phyloP scores from a whole-genome alignment of 148 eudicot species.

The Diospyros kaki region DNA sequence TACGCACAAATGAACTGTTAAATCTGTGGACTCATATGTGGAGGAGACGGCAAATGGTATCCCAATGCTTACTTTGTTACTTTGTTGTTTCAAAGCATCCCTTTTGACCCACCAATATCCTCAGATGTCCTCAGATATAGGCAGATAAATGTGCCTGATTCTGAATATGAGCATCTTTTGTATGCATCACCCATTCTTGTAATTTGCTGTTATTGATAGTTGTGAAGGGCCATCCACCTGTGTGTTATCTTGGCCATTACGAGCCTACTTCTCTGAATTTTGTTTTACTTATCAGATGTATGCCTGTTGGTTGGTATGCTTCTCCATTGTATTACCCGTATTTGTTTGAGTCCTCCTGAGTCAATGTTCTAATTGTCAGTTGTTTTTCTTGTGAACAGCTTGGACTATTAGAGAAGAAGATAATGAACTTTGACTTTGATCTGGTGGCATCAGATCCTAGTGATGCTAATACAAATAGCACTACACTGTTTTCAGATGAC shows the following conservation, averaged over 20 bases:
- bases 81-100: conserved; percentile 10
- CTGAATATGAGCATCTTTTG: not conserved
- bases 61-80: conserved; percentile 13
- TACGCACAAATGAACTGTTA: conserved; percentile 87
- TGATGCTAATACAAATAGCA: conserved; percentile 93
- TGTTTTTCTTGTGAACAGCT: conserved; percentile 51
- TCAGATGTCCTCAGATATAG: not conserved
- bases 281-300: not conserved
- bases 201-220: not conserved
- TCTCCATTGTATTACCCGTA: not conserved
- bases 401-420: conserved; percentile 87
- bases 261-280: not conserved
- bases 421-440: conserved; percentile 70
- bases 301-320: not conserved
- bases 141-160: not conserved
- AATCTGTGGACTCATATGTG: conserved; percentile 99
- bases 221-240: not conserved
- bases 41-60: conserved; percentile 86
- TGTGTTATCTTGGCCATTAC: not conserved
- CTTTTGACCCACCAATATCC: no score
- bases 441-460: conserved; percentile 77
- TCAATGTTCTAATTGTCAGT: not conserved
- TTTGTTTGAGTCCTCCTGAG: not conserved
- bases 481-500: conserved; percentile 92
- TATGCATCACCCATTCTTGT: not conserved